Conservation (phyloP, 179 eudicot genomes). For the Beta lomatogona region DNA sequence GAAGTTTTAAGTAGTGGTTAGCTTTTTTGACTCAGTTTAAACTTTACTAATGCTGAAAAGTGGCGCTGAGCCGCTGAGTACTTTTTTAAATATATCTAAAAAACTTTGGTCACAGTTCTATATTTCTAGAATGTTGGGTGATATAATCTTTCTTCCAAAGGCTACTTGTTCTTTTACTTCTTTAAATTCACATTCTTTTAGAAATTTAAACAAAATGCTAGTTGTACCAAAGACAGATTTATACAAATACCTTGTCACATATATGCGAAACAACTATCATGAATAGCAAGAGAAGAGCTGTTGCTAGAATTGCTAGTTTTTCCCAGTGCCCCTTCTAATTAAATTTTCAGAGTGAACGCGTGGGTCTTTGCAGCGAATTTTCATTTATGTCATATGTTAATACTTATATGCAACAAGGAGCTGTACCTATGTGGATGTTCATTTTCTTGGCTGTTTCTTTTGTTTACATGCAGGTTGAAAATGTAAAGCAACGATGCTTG, state of each 20-base stretch:
- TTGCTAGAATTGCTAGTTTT: not conserved
- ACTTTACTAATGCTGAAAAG: not conserved
- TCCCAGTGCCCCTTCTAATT: not conserved
- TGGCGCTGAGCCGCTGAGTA: not conserved
- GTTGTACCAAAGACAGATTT: not conserved
- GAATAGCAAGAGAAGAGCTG: not conserved
- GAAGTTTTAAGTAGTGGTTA: not conserved
- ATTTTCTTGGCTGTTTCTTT: not conserved
- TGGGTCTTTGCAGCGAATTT: not conserved
- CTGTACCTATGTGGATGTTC: not conserved
- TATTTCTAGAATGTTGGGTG: not conserved
- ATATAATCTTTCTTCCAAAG: not conserved
- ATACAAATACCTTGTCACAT: not conserved
- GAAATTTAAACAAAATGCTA: not conserved
- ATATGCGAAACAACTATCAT: too few species aligned
- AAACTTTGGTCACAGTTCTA: not conserved
- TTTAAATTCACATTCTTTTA: not conserved
- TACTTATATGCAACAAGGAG: not conserved
- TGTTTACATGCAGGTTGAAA: constrained; percentile 71
- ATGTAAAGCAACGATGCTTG: constrained; percentile 92
- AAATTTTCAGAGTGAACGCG: not conserved
- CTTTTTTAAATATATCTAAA: too few species aligned
- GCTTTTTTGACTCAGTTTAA: not conserved
- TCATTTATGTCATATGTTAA: not conserved
- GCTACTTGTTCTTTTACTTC: not conserved